Evolutionary conservation across 2,329 filamentous ascomycete genomes (phyloP).

Genomic region (Pseudocercospora eumusae): DNA sequence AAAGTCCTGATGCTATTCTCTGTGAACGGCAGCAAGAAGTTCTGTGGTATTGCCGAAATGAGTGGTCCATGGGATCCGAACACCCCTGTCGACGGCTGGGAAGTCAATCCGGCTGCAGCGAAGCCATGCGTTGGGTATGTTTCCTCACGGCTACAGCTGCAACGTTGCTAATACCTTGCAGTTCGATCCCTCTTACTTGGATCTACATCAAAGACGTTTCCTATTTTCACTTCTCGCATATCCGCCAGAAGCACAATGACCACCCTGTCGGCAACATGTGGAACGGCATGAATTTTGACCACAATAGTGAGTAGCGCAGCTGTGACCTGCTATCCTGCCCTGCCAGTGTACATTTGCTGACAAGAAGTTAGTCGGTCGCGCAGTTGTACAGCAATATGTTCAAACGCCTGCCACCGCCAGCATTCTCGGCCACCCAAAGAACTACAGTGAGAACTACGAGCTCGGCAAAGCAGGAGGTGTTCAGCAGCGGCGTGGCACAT

Average conservation of each 20-base stretch:
- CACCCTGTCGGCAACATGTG: slow-evolving; percentile 39
- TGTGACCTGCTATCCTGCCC: not conserved
- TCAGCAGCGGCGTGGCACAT: slow-evolving; percentile 13
- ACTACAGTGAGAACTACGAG: slow-evolving; percentile 23
- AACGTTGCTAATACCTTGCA: slow-evolving; percentile 23
- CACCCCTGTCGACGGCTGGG: slow-evolving; percentile 28
- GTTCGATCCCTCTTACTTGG: slow-evolving; percentile 34
- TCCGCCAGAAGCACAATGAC: slow-evolving; percentile 29
- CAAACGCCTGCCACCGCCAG: slow-evolving; percentile 26
- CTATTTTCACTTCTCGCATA: slow-evolving; percentile 32
- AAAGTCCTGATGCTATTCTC: slow-evolving; percentile 38
- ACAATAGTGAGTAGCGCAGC: slow-evolving; percentile 13
- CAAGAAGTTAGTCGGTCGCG: slow-evolving; percentile 24
- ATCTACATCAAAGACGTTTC: slow-evolving; percentile 37
- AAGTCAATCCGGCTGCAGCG: slow-evolving; percentile 16
- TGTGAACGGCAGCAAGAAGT: slow-evolving; percentile 35
- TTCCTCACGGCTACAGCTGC: slow-evolving; percentile 15
- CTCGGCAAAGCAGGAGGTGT: not conserved
- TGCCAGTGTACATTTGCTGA: not conserved
- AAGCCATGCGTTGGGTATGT: slow-evolving; percentile 21
- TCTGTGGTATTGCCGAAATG: slow-evolving; percentile 38
- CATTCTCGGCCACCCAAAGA: slow-evolving; percentile 26
- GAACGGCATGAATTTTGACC: slow-evolving; percentile 38
- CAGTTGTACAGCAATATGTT: slow-evolving; percentile 35
- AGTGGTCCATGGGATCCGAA: slow-evolving; percentile 28